A percentile compares a stretch with the other conserved stretches of the same genome.
Evolutionary conservation across 2,329 filamentous ascomycete genomes (phyloP).

Genomic region (Beauveria asiatica): DNA sequence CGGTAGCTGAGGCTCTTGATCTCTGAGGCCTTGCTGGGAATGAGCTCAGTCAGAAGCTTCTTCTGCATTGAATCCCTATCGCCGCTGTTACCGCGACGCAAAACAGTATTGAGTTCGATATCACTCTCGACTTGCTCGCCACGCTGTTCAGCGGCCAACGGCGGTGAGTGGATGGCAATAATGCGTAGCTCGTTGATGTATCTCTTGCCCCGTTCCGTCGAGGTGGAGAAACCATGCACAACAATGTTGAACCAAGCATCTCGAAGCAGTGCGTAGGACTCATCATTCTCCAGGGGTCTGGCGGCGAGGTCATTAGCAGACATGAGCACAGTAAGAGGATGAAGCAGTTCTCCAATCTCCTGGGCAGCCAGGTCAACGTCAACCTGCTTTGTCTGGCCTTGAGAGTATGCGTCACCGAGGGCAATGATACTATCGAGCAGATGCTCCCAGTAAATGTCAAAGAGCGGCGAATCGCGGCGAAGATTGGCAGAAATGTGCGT

Average conservation of each 20-base stretch:
- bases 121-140: conserved; percentile 90
- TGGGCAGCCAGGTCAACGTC: conserved; percentile 76
- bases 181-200: conserved; percentile 70
- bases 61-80: conserved; percentile 76
- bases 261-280: conserved; percentile 64
- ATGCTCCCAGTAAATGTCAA: conserved; percentile 75
- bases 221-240: conserved; percentile 78
- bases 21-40: conserved; percentile 69
- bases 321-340: conserved; percentile 79
- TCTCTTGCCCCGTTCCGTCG: conserved; percentile 63
- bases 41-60: conserved; percentile 61
- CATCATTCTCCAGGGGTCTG: conserved; percentile 48
- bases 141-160: conserved; percentile 79
- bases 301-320: conserved; percentile 52
- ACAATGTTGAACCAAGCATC: conserved; percentile 99
- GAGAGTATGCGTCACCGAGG: conserved; percentile 76
- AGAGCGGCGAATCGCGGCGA: conserved; percentile 62
- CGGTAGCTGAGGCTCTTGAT: conserved; percentile 79
- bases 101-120: conserved; percentile 89
- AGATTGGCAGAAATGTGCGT: conserved; percentile 66
- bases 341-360: conserved; percentile 81
- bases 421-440: conserved; percentile 81
- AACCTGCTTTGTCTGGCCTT: conserved; percentile 62
- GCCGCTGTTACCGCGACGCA: conserved; percentile 75
- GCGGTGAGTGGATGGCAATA: conserved; percentile 79